These are phyloP conservation scores for Paratinospora sagittata DNA, from an alignment of 164 flowering plant species.

Conservation along the genomic window DNA sequence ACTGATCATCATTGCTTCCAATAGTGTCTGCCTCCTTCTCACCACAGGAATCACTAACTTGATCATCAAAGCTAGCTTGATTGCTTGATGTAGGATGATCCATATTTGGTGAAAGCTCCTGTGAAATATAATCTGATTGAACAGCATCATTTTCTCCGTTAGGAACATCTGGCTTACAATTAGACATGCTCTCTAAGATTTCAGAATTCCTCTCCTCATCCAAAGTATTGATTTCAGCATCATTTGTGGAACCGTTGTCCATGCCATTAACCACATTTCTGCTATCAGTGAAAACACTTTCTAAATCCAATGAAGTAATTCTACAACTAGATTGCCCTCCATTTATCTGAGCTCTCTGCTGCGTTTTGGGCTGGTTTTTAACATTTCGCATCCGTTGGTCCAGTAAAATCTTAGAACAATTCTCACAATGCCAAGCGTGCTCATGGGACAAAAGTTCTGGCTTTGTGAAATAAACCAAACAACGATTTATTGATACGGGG, in stretches of 20 bases:
- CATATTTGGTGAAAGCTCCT: constrained; percentile 20
- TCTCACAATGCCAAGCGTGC: constrained; percentile 92
- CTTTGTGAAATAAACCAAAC: constrained; percentile 66
- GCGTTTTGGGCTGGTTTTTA: constrained; percentile 16
- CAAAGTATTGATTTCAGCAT: constrained; percentile 17
- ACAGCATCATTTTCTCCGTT: background rate
- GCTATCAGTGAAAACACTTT: constrained; percentile 10
- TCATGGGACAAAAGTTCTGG: constrained; percentile 77
- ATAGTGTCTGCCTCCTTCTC: constrained; percentile 18
- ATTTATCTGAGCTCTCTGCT: constrained; percentile 15
- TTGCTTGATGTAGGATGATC: constrained; percentile 12
- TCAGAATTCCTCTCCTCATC: constrained; percentile 2
- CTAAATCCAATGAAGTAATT: constrained; percentile 11
- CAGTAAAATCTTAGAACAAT: constrained; percentile 51
- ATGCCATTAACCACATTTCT: constrained; percentile 23
- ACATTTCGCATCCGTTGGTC: constrained; percentile 25
- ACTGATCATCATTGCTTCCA: constrained; percentile 15
- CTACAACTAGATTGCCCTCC: constrained; percentile 21
- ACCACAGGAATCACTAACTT: constrained; percentile 19
- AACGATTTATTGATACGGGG: constrained; percentile 76
- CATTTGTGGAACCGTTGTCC: constrained; percentile 14
- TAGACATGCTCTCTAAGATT: background rate
- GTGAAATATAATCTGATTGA: constrained; percentile 12
- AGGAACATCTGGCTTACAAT: background rate
- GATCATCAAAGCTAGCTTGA: constrained; percentile 21